A percentile compares a stretch with the other conserved stretches of the same genome.
Conservation (phyloP, 2,329 filamentous ascomycete genomes). For the Pseudomassariella vexata region DNA sequence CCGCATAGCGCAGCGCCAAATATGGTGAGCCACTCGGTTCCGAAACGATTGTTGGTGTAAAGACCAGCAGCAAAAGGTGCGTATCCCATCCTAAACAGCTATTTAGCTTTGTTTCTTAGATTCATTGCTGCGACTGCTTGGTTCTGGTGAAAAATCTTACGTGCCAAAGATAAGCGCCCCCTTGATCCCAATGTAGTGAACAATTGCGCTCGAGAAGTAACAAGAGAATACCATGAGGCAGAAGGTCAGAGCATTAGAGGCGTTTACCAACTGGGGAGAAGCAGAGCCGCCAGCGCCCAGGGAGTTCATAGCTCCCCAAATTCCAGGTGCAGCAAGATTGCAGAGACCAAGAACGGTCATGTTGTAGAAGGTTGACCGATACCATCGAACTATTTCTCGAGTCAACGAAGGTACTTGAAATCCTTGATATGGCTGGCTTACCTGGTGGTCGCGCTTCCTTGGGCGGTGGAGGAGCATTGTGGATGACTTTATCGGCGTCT, state of each 20-base stretch:
- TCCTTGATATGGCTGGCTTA: too few species aligned
- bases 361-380: conserved; percentile 68
- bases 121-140: too few species aligned
- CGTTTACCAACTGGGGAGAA: conserved; percentile 61
- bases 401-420: too few species aligned
- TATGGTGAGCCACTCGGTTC: conserved; percentile 62
- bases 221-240: conserved; percentile 69
- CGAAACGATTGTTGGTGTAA: conserved; percentile 67
- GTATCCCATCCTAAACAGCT: conserved; percentile 49
- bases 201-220: conserved; percentile 57
- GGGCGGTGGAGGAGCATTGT: too few species aligned
- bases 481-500: too few species aligned
- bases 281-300: conserved; percentile 64
- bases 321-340: conserved; percentile 64
- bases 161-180: conserved; percentile 67
- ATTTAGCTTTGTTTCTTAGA: too few species aligned
- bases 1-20: conserved; percentile 65
- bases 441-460: too few species aligned
- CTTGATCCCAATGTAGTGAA: conserved; percentile 65
- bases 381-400: conserved; percentile 67
- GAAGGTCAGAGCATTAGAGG: conserved; percentile 66
- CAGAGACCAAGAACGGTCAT: conserved; percentile 65
- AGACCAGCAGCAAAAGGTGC: conserved; percentile 66
- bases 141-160: conserved; percentile 33
- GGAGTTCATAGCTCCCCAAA: conserved; percentile 70